Conservation (phyloP, 202 grass and related monocot genomes). For the Schoenoplectus triqueter region DNA sequence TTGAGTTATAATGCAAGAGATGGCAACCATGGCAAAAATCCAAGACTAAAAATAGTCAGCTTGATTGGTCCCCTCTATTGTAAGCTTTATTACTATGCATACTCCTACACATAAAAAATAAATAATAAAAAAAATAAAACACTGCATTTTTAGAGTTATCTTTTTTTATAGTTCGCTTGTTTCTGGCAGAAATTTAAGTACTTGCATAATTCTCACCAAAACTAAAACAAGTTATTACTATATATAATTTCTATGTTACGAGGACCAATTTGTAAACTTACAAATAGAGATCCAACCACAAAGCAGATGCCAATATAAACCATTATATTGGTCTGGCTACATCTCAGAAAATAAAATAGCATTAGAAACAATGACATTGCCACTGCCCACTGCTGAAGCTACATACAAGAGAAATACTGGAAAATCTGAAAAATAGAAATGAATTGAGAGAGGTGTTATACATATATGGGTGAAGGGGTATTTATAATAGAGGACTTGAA, state of each 20-base stretch:
- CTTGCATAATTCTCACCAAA: background rate
- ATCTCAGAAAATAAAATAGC: slow-evolving; percentile 72
- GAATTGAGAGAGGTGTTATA: too few species aligned
- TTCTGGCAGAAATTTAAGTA: background rate
- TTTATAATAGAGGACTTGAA: too few species aligned
- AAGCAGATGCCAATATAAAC: slow-evolving; percentile 95
- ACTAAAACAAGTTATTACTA: background rate
- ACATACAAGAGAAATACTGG: slow-evolving; percentile 89
- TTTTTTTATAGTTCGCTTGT: background rate
- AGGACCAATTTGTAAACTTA: slow-evolving; percentile 42
- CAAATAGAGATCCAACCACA: slow-evolving; percentile 84
- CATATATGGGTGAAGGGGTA: too few species aligned
- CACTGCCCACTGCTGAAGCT: slow-evolving; percentile 47
- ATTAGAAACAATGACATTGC: slow-evolving; percentile 75
- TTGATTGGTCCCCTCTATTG: slow-evolving; percentile 85
- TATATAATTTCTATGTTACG: background rate
- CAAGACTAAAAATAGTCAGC: slow-evolving; percentile 88
- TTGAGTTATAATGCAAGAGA: slow-evolving; percentile 82
- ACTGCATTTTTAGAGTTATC: background rate
- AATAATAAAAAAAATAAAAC: background rate
- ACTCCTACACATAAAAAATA: slow-evolving; percentile 58
- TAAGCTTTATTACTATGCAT: slow-evolving; percentile 91
- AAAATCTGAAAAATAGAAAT: slow-evolving; percentile 7
- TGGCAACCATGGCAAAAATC: slow-evolving; percentile 80
- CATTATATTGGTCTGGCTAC: slow-evolving; percentile 90